Conservation (phyloP, 2,329 filamentous ascomycete species). For the Ophiostoma ulmi region DNA sequence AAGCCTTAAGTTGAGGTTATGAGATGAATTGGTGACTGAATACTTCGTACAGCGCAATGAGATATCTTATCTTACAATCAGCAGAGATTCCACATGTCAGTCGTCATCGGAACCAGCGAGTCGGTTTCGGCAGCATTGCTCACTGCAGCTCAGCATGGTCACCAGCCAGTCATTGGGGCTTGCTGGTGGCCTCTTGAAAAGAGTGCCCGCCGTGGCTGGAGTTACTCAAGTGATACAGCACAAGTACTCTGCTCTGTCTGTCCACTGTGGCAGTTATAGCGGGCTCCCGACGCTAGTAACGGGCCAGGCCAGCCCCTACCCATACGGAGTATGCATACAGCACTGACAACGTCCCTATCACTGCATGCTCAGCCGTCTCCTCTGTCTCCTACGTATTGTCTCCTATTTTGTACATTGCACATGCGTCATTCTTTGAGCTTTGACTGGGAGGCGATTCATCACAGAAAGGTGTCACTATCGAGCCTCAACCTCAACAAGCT, state of each 20-base stretch:
- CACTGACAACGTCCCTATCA: background rate
- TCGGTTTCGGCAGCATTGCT: background rate
- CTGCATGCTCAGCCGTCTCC: too few species aligned
- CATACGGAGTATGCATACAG: background rate
- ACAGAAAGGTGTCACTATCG: background rate
- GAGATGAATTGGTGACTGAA: background rate
- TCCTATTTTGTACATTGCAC: background rate
- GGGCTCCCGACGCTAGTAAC: background rate
- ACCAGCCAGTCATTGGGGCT: slow-evolving; percentile 4
- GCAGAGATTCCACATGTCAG: background rate
- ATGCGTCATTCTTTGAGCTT: background rate
- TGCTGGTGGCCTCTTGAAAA: background rate
- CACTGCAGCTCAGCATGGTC: background rate
- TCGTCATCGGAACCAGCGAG: background rate
- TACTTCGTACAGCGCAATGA: background rate
- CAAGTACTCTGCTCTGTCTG: background rate
- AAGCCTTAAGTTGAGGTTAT: background rate
- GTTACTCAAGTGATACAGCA: too few species aligned
- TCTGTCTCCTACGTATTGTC: background rate
- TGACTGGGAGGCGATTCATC: background rate
- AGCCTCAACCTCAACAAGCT: background rate
- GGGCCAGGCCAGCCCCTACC: background rate
- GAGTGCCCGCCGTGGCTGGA: background rate
- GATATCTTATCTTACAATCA: background rate
- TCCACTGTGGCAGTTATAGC: background rate